A percentile compares a stretch with the other conserved stretches of the same genome.
Conservation (phyloP, 2,329 filamentous ascomycete genomes). For the Mariannaea elegans region DNA sequence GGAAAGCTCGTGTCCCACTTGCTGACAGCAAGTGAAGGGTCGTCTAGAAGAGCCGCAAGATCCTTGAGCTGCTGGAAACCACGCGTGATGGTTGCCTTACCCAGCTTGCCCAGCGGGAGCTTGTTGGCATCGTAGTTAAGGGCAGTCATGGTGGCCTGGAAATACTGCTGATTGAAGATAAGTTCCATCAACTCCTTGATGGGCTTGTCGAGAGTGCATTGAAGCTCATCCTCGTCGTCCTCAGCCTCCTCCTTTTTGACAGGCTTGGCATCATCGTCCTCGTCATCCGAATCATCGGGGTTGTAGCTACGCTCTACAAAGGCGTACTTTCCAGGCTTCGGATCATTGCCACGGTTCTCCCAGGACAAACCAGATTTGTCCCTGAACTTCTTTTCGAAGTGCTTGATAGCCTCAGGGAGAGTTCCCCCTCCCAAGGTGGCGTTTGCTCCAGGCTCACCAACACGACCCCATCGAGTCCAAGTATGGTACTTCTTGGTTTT, state of each 20-base stretch:
- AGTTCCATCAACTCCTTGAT: slow-evolving; percentile 78
- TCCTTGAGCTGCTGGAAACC: slow-evolving; percentile 83
- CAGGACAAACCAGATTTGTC: slow-evolving; percentile 68
- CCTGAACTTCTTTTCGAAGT: slow-evolving; percentile 70
- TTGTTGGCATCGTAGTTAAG: slow-evolving; percentile 80
- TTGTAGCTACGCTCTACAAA: slow-evolving; percentile 84
- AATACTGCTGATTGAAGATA: slow-evolving; percentile 83
- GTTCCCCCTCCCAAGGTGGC: slow-evolving; percentile 53
- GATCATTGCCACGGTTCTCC: slow-evolving; percentile 60
- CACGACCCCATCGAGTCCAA: slow-evolving; percentile 85
- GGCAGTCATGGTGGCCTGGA: slow-evolving; percentile 70
- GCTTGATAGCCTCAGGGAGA: slow-evolving; percentile 54
- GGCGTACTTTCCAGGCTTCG: slow-evolving; percentile 76
- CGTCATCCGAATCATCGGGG: slow-evolving; percentile 67
- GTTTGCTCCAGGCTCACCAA: slow-evolving; percentile 67
- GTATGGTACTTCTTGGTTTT: slow-evolving; percentile 57
- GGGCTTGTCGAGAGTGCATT: slow-evolving; percentile 66
- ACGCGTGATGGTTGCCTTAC: slow-evolving; percentile 77
- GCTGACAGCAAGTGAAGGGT: slow-evolving; percentile 55
- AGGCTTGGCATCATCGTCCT: slow-evolving; percentile 47
- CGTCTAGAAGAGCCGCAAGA: slow-evolving; percentile 71
- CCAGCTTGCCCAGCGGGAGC: slow-evolving; percentile 84
- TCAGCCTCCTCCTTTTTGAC: slow-evolving; percentile 50
- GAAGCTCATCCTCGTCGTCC: slow-evolving; percentile 46
- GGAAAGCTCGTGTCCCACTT: slow-evolving; percentile 51